Evolutionary conservation across 2,329 filamentous ascomycete genomes (phyloP).

Genomic region (Exophiala phaeomuriformis): DNA sequence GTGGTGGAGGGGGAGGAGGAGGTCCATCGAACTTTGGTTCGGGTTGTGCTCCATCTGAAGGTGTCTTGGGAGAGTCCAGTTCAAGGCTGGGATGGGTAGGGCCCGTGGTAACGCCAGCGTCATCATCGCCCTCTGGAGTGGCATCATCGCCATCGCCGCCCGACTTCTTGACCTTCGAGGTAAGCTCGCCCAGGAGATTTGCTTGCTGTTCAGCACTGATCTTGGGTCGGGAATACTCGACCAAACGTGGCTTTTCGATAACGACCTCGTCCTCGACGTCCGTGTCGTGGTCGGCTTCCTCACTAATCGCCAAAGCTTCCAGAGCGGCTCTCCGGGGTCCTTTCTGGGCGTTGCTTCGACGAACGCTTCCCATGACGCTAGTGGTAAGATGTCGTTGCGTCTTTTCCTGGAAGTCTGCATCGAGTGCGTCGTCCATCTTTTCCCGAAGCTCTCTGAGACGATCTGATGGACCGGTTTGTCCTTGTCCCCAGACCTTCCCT

Average conservation of each 20-base stretch:
- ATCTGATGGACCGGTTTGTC: slow-evolving; percentile 81
- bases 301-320: slow-evolving; percentile 33
- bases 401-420: slow-evolving; percentile 46
- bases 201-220: slow-evolving; percentile 56
- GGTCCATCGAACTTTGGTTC: slow-evolving; percentile 44
- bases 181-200: slow-evolving; percentile 63
- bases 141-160: slow-evolving; percentile 60
- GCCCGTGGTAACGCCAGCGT: slow-evolving; percentile 62
- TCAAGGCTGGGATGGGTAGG: slow-evolving; percentile 69
- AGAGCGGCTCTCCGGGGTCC: slow-evolving; percentile 35
- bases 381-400: slow-evolving; percentile 60
- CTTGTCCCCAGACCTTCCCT: slow-evolving; percentile 81
- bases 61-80: slow-evolving; percentile 60
- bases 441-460: slow-evolving; percentile 84
- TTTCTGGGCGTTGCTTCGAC: slow-evolving; percentile 44
- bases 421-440: slow-evolving; percentile 73
- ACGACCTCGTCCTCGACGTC: slow-evolving; percentile 56
- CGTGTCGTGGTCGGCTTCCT: slow-evolving; percentile 46
- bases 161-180: slow-evolving; percentile 64
- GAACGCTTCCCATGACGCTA: slow-evolving; percentile 66
- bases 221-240: slow-evolving; percentile 69
- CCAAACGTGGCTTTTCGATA: slow-evolving; percentile 70
- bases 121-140: slow-evolving; percentile 25
- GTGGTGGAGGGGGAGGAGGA: slow-evolving; percentile 38
- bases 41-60: slow-evolving; percentile 53